phyloP scores from a whole-genome alignment of 495 filamentous ascomycete genomes.

The Tuber calosporum region DNA sequence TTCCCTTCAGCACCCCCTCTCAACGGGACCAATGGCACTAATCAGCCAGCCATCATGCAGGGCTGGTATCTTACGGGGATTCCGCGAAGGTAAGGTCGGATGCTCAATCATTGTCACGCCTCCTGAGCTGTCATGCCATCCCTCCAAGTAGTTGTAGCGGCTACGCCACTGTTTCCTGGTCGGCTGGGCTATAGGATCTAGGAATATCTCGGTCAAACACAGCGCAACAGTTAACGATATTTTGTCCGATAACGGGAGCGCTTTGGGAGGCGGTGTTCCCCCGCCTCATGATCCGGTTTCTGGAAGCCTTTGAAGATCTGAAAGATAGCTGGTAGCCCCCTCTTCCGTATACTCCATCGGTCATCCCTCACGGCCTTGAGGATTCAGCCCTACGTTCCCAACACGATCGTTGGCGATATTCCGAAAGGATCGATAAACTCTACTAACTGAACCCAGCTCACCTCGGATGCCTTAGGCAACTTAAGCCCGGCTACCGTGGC shows the following conservation, averaged over 20 bases:
- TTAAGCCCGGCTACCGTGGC: neutral
- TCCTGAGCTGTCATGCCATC: accelerated
- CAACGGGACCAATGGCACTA: neutral
- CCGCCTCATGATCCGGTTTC: neutral
- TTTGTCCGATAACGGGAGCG: neutral
- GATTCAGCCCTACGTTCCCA: neutral
- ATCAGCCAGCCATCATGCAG: too few species aligned
- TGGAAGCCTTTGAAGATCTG: accelerated
- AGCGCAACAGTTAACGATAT: neutral
- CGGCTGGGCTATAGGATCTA: neutral
- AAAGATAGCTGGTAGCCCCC: neutral
- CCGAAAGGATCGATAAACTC: neutral
- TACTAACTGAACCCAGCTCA: neutral
- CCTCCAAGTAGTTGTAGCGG: neutral
- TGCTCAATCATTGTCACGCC: neutral
- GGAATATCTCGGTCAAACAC: neutral
- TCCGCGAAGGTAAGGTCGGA: neutral
- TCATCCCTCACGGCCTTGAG: neutral
- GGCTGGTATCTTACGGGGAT: neutral
- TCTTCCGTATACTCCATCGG: neutral
- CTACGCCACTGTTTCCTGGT: neutral
- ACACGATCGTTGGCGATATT: neutral
- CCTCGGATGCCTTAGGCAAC: neutral
- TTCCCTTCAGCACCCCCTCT: too few species aligned
- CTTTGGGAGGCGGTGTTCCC: neutral